Evolutionary conservation across 192 early-diverging fungal genomes (phyloP), one percentile per base, ranked within the genome.

Genomic region (Coemansia sp.): DNA sequence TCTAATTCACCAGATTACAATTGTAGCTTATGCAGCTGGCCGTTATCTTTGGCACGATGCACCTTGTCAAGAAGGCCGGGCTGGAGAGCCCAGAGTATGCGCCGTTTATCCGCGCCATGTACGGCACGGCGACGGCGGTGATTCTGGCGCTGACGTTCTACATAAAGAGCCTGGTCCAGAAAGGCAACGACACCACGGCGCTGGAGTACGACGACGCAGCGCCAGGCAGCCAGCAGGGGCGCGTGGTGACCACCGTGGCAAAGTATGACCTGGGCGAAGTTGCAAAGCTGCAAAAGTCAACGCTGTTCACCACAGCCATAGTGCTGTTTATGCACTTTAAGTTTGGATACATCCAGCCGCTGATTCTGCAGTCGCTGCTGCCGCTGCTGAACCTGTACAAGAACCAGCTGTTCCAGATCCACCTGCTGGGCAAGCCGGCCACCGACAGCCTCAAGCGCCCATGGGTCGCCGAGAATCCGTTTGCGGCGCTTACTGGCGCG

Each of bases 361-460:
- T 98, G 41, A 76, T 96, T 15, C 83, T 96, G 66, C 95, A 98
- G 82, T 85, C 87, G 14, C 77, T 96, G 59, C 69, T 98, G 29
- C 90, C 89, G 4, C 64, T 92, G 69, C 86, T 89, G 69, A 87
- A 86, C 55, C 70, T 92, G 54, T 83, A 87, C 58, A 81, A 81
- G 61, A 87, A 84, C 66, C 89, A 85, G 76, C 76, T 92, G 23
- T 87, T 93, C 56, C 85, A 88, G 76, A 86, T 98, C 76, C 86
- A 95, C 67, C 38, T 95, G 37, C 83, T 90, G 70, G 86, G 88
- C 41, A 79, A 89, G 73, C 74, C 85, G 9, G 87, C 95, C 19
- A 86, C 84, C 50, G 93, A 90, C 68, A 87, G 87, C 14, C 82
- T 97, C 48, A 85, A 82, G 68, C 86, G 95, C 58, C 95, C 95